These are phyloP conservation scores for Aureobasidium musti DNA, from an alignment of 2,329 filamentous ascomycete genomes.

Conservation along the genomic window DNA sequence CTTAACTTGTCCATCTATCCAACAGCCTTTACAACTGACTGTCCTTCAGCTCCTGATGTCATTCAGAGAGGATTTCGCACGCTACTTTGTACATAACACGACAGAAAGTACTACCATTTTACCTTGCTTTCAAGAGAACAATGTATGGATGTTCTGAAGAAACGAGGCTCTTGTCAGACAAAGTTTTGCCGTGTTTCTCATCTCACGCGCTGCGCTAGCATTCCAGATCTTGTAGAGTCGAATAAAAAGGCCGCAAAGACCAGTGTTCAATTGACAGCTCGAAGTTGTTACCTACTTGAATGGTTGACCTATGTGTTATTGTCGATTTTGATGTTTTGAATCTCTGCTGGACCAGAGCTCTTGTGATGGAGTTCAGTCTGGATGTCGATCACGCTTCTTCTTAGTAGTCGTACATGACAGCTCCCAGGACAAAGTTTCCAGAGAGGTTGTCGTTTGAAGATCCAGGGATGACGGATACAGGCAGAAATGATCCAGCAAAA, in stretches of 20 bases:
- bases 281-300: not conserved
- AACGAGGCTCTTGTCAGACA: conserved; percentile 7
- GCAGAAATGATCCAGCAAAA: conserved; percentile 20
- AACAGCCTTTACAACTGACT: not conserved
- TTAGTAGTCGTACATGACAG: not conserved
- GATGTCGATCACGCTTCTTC: not conserved
- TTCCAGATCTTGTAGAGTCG: no score
- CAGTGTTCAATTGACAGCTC: no score
- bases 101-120: conserved; percentile 3
- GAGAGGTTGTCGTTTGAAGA: not conserved
- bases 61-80: not conserved
- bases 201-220: not conserved
- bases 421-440: not conserved
- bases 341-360: not conserved
- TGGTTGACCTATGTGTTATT: no score
- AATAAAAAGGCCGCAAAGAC: not conserved
- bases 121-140: not conserved
- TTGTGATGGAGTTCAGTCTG: not conserved
- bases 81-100: conserved; percentile 5
- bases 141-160: not conserved
- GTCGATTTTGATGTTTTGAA: not conserved
- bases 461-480: conserved; percentile 15
- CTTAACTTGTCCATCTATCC: not conserved
- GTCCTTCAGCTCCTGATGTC: not conserved
- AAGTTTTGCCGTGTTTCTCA: not conserved